Conservation (phyloP, 208 protist species). For the Acanthamoeba royreba region DNA sequence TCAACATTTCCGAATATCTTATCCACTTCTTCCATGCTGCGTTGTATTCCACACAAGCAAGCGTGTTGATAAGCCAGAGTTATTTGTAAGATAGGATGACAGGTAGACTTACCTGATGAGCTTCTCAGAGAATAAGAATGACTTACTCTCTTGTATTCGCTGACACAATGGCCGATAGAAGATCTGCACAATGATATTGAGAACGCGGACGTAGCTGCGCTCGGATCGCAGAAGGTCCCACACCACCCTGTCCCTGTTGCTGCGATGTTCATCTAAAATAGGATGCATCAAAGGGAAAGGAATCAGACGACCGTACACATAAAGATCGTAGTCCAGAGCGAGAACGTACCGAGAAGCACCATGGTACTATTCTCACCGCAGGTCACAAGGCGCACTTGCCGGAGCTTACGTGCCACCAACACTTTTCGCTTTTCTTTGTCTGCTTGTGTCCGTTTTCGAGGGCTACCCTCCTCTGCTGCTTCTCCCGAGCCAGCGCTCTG, state of each 20-base stretch:
- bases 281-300: neutral
- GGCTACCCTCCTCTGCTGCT: no score
- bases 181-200: constrained; percentile 26
- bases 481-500: neutral
- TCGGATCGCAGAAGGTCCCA: constrained; percentile 18
- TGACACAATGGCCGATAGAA: neutral
- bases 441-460: neutral
- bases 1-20: constrained; percentile 18
- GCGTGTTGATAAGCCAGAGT: no score
- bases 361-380: neutral
- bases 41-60: no score
- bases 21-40: neutral
- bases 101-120: neutral
- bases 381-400: neutral
- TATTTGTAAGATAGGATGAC: neutral
- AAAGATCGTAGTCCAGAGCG: neutral
- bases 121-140: constrained; percentile 13
- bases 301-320: neutral
- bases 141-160: neutral
- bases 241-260: neutral
- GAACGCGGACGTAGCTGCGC: neutral
- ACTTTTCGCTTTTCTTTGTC: neutral
- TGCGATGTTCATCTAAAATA: neutral
- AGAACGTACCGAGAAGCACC: neutral
- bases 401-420: neutral